These are phyloP conservation scores for Entomortierella beljakovae DNA, from an alignment of 192 early-diverging fungal species.

Conservation along the genomic window DNA sequence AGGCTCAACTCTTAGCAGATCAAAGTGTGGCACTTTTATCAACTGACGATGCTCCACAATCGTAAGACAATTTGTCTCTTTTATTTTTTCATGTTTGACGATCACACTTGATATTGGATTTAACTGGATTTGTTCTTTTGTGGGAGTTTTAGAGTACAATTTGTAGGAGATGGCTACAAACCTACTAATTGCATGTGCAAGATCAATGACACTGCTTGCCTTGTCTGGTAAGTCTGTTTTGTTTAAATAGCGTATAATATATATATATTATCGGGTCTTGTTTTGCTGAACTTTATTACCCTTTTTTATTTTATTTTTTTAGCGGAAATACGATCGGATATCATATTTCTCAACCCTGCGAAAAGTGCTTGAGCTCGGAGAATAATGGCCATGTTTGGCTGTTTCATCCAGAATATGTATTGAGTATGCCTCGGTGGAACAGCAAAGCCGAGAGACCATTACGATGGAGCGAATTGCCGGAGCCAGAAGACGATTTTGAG, in stretches of 20 bases:
- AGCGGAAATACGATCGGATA: constrained; percentile 83
- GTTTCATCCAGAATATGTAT: constrained; percentile 81
- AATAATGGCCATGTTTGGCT: constrained; percentile 98
- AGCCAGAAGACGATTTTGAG: constrained; percentile 36
- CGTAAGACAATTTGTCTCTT: constrained; percentile 59
- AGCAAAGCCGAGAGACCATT: constrained; percentile 5
- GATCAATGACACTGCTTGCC: constrained; percentile 77
- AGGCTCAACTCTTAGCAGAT: constrained; percentile 77
- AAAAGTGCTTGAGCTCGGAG: constrained; percentile 83
- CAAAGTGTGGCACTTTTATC: constrained; percentile 75
- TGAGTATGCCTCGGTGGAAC: constrained; percentile 18
- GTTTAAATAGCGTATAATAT: background rate
- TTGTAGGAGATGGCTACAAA: constrained; percentile 74
- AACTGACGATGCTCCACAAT: constrained; percentile 71
- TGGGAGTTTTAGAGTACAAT: constrained; percentile 51
- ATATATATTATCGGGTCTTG: too few species aligned
- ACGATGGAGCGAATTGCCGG: constrained; percentile 35
- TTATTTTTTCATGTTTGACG: too few species aligned
- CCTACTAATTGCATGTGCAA: constrained; percentile 76
- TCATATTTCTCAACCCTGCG: constrained; percentile 84
- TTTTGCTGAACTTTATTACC: too few species aligned
- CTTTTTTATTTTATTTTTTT: background rate
- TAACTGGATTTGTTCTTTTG: background rate
- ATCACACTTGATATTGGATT: too few species aligned
- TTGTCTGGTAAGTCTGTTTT: constrained; percentile 67